Evolutionary conservation across 805 yeast genomes (phyloP), one percentile per base, ranked within the genome.

Genomic region (Cyberlindnera galapagoensis): DNA sequence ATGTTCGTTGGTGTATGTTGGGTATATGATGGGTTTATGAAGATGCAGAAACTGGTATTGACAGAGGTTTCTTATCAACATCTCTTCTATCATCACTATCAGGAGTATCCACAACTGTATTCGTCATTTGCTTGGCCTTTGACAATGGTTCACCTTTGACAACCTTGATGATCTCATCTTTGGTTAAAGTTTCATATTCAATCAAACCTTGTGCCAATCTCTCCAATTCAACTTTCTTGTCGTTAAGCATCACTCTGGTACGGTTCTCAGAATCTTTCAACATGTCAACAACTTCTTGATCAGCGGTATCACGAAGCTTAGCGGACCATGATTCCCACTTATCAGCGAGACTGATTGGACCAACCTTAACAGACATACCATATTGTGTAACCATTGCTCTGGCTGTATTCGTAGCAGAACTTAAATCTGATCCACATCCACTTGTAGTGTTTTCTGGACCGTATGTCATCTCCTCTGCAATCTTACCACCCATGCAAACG

Each of bases 401-500:
- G 2, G 98, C 98, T 36, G 86, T 87, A 35, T 75, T 69, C 1
- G 98, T 92, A 12, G 99, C 99, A 47, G 71, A 76, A 39, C 80
- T 72, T 50, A 92, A 72, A 59, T 92, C 99, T 8, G 92, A 79
- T 1, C 95, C 81, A 63, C 97, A 92, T 7, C 98, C 98, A 49
- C 90, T 76, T 4, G 97, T 90, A 9, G 92, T 95, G 54, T 88
- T 84, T 35, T 85, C 95, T 28, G 78, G 71, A 2, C 98, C 98
- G 53, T 85, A 84, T 30, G 83, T 70, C 68, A 85, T 66, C 55
- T 90, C 97, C 65, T 92, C 99, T 19, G 98, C 98, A 37, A 87
- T 78, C 57, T 88, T 88, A 43, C 99, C 99, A 39, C 98, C 99
- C 98, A 92, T 92, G 56, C 96, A 87, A 30, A 92, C 98, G 57